phyloP scores from a whole-genome alignment of 345 rosid species.

The Eucalyptus pumila region DNA sequence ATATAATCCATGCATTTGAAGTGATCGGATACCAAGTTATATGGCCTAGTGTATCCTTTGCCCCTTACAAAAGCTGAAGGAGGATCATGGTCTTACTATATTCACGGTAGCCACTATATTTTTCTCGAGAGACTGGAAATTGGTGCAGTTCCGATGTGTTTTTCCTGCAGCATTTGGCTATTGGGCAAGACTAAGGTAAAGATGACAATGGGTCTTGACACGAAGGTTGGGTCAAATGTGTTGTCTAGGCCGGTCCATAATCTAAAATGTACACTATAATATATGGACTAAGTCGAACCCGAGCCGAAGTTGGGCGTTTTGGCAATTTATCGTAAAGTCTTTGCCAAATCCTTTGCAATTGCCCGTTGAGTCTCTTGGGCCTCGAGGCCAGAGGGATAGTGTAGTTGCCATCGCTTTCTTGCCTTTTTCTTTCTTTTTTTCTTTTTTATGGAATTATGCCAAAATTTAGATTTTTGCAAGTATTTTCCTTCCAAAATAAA shows the following conservation, averaged over 20 bases:
- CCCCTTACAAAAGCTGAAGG: too few relatives aligned
- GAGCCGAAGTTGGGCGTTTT: background rate
- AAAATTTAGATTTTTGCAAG: background rate
- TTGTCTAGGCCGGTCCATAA: background rate
- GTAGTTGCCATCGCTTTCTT: background rate
- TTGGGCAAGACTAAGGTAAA: background rate
- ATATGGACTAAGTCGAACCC: background rate
- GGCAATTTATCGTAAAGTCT: background rate
- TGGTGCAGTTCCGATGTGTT: too few relatives aligned
- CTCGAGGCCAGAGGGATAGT: background rate
- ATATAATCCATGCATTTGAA: too few relatives aligned
- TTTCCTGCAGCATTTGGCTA: too few relatives aligned
- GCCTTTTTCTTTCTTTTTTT: background rate
- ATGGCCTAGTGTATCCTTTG: too few relatives aligned
- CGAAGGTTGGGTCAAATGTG: background rate
- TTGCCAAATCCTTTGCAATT: background rate
- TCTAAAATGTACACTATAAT: background rate
- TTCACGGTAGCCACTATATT: too few relatives aligned
- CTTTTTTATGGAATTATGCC: background rate
- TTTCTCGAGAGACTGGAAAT: too few relatives aligned
- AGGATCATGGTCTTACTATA: too few relatives aligned
- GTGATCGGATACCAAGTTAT: too few relatives aligned
- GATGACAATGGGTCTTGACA: background rate
- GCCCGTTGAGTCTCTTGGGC: background rate
- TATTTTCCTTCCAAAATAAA: background rate